A percentile compares a stretch with the other conserved stretches of the same genome.
These are phyloP conservation scores for Senna tora DNA, from an alignment of 306 rosid genomes.

Conservation along the genomic window DNA sequence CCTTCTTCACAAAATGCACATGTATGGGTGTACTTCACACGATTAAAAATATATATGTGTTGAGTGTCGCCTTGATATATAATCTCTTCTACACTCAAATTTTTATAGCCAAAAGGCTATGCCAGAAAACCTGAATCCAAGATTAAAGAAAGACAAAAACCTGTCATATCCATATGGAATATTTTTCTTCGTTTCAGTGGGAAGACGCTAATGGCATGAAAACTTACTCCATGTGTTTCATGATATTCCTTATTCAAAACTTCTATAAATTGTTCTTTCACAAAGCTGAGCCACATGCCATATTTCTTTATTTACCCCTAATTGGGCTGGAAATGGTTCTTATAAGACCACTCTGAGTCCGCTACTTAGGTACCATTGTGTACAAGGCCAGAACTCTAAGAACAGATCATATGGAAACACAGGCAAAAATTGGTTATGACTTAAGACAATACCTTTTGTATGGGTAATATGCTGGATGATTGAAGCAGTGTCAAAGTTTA, in stretches of 20 bases:
- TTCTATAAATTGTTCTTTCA: neutral
- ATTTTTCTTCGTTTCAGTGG: neutral
- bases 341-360: neutral
- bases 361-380: neutral
- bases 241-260: no score
- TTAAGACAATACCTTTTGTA: neutral
- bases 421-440: conserved; percentile 4
- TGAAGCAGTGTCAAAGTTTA: conserved; percentile 17
- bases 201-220: neutral
- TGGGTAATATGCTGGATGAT: neutral
- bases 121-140: neutral
- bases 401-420: neutral
- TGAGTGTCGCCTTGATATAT: neutral
- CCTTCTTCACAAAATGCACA: neutral
- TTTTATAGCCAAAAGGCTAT: neutral
- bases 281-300: neutral
- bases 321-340: neutral
- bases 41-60: neutral
- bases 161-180: neutral
- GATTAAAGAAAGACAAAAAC: neutral
- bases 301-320: neutral
- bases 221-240: no score
- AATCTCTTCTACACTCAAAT: neutral
- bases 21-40: neutral
- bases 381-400: neutral